phyloP scores from a whole-genome alignment of 2,329 filamentous ascomycete genomes.

The Pseudogymnoascus pannorum region DNA sequence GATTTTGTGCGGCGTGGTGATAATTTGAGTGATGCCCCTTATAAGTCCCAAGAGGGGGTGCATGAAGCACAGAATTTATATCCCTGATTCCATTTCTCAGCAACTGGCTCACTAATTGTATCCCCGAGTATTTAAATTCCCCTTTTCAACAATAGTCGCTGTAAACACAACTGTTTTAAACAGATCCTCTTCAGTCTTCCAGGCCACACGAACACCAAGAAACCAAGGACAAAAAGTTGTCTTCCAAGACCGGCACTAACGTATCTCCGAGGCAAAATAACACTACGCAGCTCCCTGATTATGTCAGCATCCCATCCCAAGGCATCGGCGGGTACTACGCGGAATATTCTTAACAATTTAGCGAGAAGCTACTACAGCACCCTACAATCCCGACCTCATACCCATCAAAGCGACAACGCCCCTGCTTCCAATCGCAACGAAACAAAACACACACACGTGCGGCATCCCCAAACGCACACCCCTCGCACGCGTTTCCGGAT shows the following conservation, averaged over 20 bases:
- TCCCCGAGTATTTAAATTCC: not conserved
- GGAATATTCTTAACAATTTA: conserved; percentile 2
- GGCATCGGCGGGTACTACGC: not conserved
- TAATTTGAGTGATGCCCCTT: too few relatives aligned
- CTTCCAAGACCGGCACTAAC: not conserved
- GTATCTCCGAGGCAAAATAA: not conserved
- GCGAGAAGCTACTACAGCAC: not conserved
- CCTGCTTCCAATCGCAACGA: not conserved
- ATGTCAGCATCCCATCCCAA: not conserved
- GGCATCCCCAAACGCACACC: not conserved
- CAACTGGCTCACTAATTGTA: not conserved
- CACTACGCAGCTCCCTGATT: not conserved
- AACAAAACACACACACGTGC: conserved; percentile 3
- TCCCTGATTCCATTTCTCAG: not conserved
- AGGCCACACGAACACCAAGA: not conserved
- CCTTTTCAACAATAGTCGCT: not conserved
- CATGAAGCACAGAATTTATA: not conserved
- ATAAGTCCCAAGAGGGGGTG: not conserved
- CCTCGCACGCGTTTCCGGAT: not conserved
- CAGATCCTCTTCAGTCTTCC: not conserved
- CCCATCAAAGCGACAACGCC: not conserved
- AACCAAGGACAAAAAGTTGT: not conserved
- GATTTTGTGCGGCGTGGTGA: too few relatives aligned
- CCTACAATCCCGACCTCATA: not conserved
- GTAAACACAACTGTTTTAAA: not conserved